phyloP scores from a whole-genome alignment of 2,329 filamentous ascomycete genomes.

The Colletotrichum trifolii region DNA sequence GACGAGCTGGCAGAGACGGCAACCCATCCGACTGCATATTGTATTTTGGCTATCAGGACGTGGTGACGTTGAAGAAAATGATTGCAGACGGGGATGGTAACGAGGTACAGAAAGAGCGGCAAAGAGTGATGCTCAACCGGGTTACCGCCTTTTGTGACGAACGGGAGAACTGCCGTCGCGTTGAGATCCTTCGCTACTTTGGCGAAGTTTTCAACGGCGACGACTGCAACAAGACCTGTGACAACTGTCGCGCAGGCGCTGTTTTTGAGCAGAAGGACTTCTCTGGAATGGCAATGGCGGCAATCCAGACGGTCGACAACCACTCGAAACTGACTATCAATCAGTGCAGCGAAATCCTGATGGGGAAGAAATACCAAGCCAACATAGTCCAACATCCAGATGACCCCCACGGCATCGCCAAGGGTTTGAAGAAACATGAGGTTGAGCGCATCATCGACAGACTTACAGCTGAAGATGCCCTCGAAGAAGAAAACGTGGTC shows the following conservation, averaged over 20 bases:
- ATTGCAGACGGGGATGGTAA: conserved; percentile 85
- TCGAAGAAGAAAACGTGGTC: conserved; percentile 76
- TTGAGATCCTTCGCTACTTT: conserved; percentile 93
- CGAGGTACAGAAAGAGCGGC: conserved; percentile 82
- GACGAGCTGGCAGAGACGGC: conserved; percentile 91
- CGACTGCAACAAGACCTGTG: conserved; percentile 81
- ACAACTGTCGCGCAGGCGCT: conserved; percentile 84
- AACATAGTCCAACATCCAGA: conserved; percentile 64
- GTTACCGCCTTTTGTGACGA: conserved; percentile 94
- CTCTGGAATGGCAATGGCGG: conserved; percentile 77
- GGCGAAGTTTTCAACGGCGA: conserved; percentile 81
- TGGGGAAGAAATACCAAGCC: conserved; percentile 74
- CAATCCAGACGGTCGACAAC: conserved; percentile 74
- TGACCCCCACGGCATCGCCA: conserved; percentile 75
- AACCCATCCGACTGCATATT: conserved; percentile 89
- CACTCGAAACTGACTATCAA: conserved; percentile 74
- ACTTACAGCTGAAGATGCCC: conserved; percentile 77
- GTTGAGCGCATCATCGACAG: conserved; percentile 86
- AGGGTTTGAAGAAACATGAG: conserved; percentile 77
- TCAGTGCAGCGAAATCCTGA: conserved; percentile 86
- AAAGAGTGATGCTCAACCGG: conserved; percentile 84
- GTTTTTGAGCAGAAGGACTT: conserved; percentile 81
- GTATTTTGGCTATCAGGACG: conserved; percentile 86
- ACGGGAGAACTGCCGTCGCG: conserved; percentile 84
- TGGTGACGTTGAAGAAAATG: conserved; percentile 78